phyloP scores from a whole-genome alignment of 164 flowering plant species.

The Tetracentron sinense region DNA sequence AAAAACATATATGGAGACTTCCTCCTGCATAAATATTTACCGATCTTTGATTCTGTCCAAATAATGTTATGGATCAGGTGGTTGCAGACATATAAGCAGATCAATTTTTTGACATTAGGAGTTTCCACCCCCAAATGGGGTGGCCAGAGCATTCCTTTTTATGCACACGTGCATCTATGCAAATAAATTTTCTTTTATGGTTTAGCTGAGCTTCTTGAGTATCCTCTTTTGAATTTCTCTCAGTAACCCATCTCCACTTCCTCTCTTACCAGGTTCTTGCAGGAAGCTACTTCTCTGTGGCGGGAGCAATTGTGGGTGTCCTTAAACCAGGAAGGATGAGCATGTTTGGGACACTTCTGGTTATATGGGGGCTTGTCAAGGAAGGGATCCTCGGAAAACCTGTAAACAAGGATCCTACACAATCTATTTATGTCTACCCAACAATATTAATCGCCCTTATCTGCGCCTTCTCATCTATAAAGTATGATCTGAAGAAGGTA shows the following conservation, averaged over 20 bases:
- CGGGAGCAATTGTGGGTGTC: constrained; percentile 74
- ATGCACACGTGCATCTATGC: no score
- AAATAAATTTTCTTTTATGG: background rate
- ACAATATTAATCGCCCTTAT: constrained; percentile 76
- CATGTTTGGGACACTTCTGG: constrained; percentile 87
- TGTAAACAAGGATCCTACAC: constrained; percentile 57
- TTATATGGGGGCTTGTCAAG: constrained; percentile 91
- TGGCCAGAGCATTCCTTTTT: background rate
- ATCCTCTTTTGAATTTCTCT: background rate
- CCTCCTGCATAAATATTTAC: no score
- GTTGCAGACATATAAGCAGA: no score
- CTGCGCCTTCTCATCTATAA: constrained; percentile 72
- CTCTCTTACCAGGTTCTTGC: constrained; percentile 72
- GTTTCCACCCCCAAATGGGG: no score
- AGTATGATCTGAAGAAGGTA: constrained; percentile 66
- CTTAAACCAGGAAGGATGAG: constrained; percentile 87
- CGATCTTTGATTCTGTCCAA: no score
- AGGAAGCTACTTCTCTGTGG: constrained; percentile 91
- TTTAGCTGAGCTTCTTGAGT: background rate
- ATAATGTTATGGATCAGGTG: no score
- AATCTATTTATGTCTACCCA: constrained; percentile 72
- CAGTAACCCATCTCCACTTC: background rate
- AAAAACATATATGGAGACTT: no score
- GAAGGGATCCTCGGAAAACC: constrained; percentile 85
- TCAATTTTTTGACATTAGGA: no score